These are phyloP conservation scores for Hortaea werneckii DNA, from an alignment of 2,329 filamentous ascomycete species.

Conservation along the genomic window DNA sequence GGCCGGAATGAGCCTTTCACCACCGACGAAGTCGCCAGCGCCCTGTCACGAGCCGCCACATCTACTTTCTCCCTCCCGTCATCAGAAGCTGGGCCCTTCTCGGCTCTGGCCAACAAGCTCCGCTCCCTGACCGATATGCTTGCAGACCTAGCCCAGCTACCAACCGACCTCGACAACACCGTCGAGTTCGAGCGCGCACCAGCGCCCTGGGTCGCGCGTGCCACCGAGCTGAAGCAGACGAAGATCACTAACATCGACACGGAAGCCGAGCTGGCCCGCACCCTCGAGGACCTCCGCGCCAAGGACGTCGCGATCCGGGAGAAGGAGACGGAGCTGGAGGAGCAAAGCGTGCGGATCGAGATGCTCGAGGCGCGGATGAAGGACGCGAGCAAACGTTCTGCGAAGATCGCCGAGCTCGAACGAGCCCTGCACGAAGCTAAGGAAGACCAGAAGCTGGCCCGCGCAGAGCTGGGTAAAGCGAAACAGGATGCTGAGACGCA, in stretches of 20 bases:
- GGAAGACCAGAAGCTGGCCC: conserved; percentile 47
- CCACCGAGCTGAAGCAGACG: conserved; percentile 70
- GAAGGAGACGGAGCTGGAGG: conserved; percentile 70
- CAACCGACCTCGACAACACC: conserved; percentile 34
- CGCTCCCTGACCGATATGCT: conserved; percentile 54
- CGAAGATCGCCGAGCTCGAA: conserved; percentile 57
- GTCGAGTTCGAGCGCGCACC: conserved; percentile 56
- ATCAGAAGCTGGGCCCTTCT: conserved; percentile 57
- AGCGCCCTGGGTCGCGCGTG: conserved; percentile 74
- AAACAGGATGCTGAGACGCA: conserved; percentile 18
- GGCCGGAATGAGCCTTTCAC: conserved; percentile 58
- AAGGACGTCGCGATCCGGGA: conserved; percentile 46
- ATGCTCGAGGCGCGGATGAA: conserved; percentile 80
- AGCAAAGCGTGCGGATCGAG: conserved; percentile 84
- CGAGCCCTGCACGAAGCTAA: conserved; percentile 19
- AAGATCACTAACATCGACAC: conserved; percentile 72
- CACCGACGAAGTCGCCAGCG: conserved; percentile 54
- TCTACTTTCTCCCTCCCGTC: conserved; percentile 40
- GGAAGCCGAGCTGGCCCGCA: conserved; percentile 70
- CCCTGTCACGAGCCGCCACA: conserved; percentile 49
- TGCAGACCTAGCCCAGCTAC: conserved; percentile 58
- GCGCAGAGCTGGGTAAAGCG: conserved; percentile 15
- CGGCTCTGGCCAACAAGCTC: conserved; percentile 57
- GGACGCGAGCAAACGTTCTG: conserved; percentile 68
- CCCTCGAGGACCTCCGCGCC: conserved; percentile 72